Evolutionary conservation across 2,329 filamentous ascomycete genomes (phyloP).

Genomic region (Hysterium pulicare): DNA sequence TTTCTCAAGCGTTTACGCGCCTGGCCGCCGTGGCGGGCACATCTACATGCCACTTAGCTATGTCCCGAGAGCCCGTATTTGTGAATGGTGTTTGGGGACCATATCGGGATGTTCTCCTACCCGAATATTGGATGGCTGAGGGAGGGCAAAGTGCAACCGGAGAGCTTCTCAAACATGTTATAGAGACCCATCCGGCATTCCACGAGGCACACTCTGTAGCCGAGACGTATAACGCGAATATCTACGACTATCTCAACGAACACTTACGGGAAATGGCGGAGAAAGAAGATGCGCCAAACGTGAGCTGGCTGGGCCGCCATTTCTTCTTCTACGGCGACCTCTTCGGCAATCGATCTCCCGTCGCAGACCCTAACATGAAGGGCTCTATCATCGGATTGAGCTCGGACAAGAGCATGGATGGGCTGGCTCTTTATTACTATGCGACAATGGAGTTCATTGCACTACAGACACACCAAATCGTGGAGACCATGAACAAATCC

Average conservation of each 20-base stretch:
- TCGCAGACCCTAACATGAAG: slow-evolving; percentile 91
- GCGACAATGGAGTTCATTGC: slow-evolving; percentile 98
- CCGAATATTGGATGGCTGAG: slow-evolving; percentile 94
- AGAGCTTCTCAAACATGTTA: slow-evolving; percentile 87
- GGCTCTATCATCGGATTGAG: slow-evolving; percentile 84
- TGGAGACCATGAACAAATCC: slow-evolving; percentile 86
- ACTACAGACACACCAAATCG: slow-evolving; percentile 91
- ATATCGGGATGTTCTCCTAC: slow-evolving; percentile 89
- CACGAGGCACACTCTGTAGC: slow-evolving; percentile 75
- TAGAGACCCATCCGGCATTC: slow-evolving; percentile 92
- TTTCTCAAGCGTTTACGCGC: slow-evolving; percentile 88
- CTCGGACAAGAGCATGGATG: slow-evolving; percentile 81
- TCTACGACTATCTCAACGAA: slow-evolving; percentile 92
- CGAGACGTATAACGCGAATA: slow-evolving; percentile 77
- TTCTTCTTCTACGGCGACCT: slow-evolving; percentile 99
- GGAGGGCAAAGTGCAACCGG: slow-evolving; percentile 96
- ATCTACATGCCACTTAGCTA: slow-evolving; percentile 94
- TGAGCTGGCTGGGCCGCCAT: slow-evolving; percentile 85
- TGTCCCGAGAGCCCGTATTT: slow-evolving; percentile 91
- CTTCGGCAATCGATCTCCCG: slow-evolving; percentile 92
- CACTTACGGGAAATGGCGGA: slow-evolving; percentile 75
- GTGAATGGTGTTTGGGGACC: slow-evolving; percentile 96
- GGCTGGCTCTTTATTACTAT: slow-evolving; percentile 89
- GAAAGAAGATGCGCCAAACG: slow-evolving; percentile 65
- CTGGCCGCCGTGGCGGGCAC: slow-evolving; percentile 93